Evolutionary conservation across 768 basidiomycete species (phyloP).

Genomic region (Kwoniella pini): DNA sequence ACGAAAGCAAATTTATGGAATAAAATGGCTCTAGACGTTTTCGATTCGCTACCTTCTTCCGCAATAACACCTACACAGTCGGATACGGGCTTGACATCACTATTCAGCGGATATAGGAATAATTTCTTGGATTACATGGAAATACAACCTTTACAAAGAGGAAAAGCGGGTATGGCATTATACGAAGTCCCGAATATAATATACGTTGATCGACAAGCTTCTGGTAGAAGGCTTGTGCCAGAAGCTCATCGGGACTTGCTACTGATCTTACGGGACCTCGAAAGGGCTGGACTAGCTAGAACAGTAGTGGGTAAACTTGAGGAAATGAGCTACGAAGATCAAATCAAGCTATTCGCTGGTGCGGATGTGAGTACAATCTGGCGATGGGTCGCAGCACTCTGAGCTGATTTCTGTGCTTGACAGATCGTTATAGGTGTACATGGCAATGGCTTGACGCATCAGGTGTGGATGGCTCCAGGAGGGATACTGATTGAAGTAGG

Average conservation of each 20-base stretch:
- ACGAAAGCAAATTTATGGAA: constrained; percentile 21
- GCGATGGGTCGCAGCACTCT: neutral
- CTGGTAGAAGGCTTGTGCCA: neutral
- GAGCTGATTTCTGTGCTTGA: neutral
- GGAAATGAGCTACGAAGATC: constrained; percentile 29
- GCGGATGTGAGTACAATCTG: constrained; percentile 25
- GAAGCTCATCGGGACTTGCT: constrained; percentile 59
- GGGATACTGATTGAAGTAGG: constrained; percentile 30
- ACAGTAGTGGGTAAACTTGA: constrained; percentile 17
- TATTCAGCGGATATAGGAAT: neutral
- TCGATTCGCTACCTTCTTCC: neutral
- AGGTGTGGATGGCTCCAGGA: constrained; percentile 30
- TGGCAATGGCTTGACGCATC: constrained; percentile 37
- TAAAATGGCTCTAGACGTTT: constrained; percentile 27
- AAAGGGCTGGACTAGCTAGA: constrained; percentile 58
- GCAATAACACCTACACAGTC: constrained; percentile 2
- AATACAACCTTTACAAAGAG: neutral
- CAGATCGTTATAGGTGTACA: constrained; percentile 41
- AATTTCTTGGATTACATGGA: constrained; percentile 2
- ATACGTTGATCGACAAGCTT: constrained; percentile 12
- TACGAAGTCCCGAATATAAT: constrained; percentile 6
- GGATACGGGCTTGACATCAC: neutral
- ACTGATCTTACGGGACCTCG: constrained; percentile 56
- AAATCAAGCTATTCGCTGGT: constrained; percentile 28
- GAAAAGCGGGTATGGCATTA: constrained; percentile 15